Evolutionary conservation across 176 grass and related monocot species (phyloP).

Genomic region (Oryza glumipatula): DNA sequence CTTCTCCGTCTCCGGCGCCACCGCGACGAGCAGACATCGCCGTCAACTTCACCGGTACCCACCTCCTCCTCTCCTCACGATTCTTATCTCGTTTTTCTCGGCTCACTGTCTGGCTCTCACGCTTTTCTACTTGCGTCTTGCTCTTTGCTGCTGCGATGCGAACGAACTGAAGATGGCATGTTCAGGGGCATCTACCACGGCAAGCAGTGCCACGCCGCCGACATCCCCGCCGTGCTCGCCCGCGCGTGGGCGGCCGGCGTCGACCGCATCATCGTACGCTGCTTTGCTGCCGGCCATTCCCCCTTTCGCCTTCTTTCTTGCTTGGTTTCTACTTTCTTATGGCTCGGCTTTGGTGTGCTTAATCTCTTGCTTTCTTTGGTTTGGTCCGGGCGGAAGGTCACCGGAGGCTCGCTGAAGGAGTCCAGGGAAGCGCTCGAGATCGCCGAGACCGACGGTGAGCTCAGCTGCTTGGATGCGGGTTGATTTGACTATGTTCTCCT

Average conservation of each 20-base stretch:
- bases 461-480: neutral
- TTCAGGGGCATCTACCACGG: constrained; percentile 97
- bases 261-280: constrained; percentile 79
- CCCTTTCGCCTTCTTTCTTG: neutral
- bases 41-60: constrained; percentile 81
- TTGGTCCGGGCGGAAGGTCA: constrained; percentile 53
- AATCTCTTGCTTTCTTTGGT: neutral
- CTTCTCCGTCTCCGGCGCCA: constrained; percentile 33
- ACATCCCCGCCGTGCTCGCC: constrained; percentile 74
- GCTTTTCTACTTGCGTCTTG: neutral
- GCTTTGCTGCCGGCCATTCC: neutral
- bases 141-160: neutral
- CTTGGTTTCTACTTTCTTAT: neutral
- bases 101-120: neutral
- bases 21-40: constrained; percentile 70
- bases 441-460: constrained; percentile 83
- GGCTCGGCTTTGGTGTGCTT: neutral
- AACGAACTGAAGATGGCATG: constrained; percentile 73
- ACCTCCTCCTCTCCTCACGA: neutral
- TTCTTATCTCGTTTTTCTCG: neutral
- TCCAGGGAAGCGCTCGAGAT: constrained; percentile 87
- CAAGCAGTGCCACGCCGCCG: constrained; percentile 75
- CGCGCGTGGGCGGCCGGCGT: constrained; percentile 93
- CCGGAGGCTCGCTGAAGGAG: constrained; percentile 84
- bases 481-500: neutral